Evolutionary conservation across 257 asterid species (phyloP), one percentile per base, ranked within the genome.

Genomic region (Ocimum tenuiflorum): DNA sequence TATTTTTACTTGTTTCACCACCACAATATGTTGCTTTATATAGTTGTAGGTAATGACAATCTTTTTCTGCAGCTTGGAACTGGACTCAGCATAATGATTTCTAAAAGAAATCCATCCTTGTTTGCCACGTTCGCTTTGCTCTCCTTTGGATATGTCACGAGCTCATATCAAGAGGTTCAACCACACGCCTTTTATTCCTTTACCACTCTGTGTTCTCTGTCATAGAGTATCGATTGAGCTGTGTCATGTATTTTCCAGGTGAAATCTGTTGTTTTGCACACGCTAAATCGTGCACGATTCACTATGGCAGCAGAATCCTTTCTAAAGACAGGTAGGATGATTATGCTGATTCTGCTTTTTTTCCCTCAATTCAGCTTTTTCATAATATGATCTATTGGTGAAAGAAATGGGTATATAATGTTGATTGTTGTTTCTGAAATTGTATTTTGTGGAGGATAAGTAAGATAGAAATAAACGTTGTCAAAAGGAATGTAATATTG

Each of bases 251-350:
- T 24, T 39, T 67, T 68, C 42, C 84, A 91, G 97, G 96, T 91
- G 74, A 94, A 83, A 85, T 90, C 97, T 60, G 92, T 94, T 75
- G 99, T 94, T 60, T 70, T 94, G 82, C 95, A 85, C 64, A 90
- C 96, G 12, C 86, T 94, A 63, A 94, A 94, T 70, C 88, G 94
- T 36, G 99, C 97, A 67, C 80, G 99, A 82, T 94, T 94, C 65
- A 88, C 95, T 54, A 97, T 94, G 70, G 97, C 99, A 3, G 97
- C 80, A 46, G 99, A 94, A 73, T 85, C 96, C 62, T 94, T 86
- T 81, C 87, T 94, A 48, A 90, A 74, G 75, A 85, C 97, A 77
- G 99, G 99, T 86, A 64, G 42, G 71, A 50, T 33, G 63, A 51
- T 18, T 65, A 46, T 47, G 1, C 8, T n/a, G 71, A 15, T 6